phyloP scores from a whole-genome alignment of 1,284 basidiomycete genomes.

The Rhodotorula sp. region DNA sequence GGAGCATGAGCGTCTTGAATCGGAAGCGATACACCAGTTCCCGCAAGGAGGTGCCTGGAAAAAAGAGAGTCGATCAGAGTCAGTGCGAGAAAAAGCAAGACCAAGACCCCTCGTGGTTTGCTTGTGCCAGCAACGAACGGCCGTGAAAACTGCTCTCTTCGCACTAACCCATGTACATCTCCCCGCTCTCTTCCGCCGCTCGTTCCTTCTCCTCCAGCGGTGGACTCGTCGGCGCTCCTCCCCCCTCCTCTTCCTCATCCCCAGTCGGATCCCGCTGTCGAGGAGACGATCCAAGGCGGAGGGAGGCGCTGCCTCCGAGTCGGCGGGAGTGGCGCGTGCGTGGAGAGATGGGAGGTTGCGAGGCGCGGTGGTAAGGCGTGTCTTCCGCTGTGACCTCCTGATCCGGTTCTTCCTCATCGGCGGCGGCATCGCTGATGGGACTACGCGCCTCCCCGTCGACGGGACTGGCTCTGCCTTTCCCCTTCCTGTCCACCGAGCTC shows the following conservation, averaged over 20 bases:
- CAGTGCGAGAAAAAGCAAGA: neutral
- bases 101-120: neutral
- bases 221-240: neutral
- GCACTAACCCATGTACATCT: conserved; percentile 68
- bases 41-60: conserved; percentile 76
- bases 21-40: conserved; percentile 93
- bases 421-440: neutral
- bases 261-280: neutral
- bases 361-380: too few relatives aligned
- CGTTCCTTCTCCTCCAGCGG: conserved; percentile 4
- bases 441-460: neutral
- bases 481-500: neutral
- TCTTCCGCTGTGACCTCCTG: neutral
- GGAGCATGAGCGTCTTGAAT: conserved; percentile 84
- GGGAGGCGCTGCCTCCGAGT: neutral
- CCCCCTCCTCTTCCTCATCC: too few relatives aligned
- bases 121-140: neutral
- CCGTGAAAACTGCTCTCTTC: neutral
- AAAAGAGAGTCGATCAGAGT: neutral
- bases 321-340: too few relatives aligned
- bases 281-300: neutral
- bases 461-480: neutral
- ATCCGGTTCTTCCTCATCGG: neutral
- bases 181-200: conserved; percentile 12
- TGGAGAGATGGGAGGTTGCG: too few relatives aligned